These are phyloP conservation scores for Pulveroboletus sp. DNA, from an alignment of 768 basidiomycete species.

Conservation along the genomic window DNA sequence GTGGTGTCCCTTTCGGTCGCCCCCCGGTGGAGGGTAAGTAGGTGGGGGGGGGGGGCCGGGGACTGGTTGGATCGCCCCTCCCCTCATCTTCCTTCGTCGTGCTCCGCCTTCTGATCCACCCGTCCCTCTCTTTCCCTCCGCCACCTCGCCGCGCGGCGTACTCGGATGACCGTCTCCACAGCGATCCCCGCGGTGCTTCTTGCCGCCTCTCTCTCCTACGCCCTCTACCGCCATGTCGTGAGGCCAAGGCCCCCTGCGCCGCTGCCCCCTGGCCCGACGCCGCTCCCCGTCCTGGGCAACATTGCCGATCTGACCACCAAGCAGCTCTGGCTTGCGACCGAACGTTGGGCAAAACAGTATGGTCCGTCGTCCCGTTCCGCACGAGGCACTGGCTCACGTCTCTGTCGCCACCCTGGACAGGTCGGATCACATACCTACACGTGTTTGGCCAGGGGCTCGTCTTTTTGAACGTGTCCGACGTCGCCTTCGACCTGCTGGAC, in stretches of 20 bases:
- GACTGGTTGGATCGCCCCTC: not conserved
- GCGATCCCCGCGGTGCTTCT: conserved; percentile 21
- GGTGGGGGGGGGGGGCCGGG: not conserved
- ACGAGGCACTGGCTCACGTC: not conserved
- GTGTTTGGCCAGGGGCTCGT: conserved; percentile 63
- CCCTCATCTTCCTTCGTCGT: conserved; percentile 19
- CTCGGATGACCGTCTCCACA: conserved; percentile 11
- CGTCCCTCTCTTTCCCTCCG: not conserved
- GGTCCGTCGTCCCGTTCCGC: conserved; percentile 40
- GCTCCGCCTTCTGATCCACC: conserved; percentile 13
- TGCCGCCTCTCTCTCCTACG: conserved; percentile 9
- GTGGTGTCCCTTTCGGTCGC: no score
- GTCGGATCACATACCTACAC: conserved; percentile 61
- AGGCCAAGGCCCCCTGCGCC: conserved; percentile 28
- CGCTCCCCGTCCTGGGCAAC: conserved; percentile 63
- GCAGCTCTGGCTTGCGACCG: conserved; percentile 61
- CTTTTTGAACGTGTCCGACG: conserved; percentile 60
- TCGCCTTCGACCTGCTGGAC: conserved; percentile 60
- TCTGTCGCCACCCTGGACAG: conserved; percentile 18
- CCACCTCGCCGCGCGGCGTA: not conserved
- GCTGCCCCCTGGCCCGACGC: conserved; percentile 65
- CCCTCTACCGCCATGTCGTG: conserved; percentile 14
- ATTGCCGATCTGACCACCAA: conserved; percentile 52
- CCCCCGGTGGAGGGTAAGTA: conserved; percentile 15
- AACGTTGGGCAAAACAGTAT: conserved; percentile 57